Evolutionary conservation across 371 early-diverging fungal genomes (phyloP), one percentile per base, ranked within the genome.

Genomic region (Circinella umbellata): DNA sequence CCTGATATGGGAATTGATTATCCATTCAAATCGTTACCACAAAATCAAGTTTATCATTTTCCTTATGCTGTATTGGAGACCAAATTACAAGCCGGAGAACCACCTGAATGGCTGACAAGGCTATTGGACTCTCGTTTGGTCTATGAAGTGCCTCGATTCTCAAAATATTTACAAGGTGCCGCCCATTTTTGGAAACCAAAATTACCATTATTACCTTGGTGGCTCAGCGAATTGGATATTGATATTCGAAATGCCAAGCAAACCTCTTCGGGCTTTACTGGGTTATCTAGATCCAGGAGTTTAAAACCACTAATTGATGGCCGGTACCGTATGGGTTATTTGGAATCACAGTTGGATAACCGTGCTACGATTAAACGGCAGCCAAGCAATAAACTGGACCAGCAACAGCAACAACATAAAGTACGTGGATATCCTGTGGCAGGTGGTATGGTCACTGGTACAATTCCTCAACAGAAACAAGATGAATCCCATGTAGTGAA

Each of bases 61-160:
- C 82, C 84, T 6, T 84, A 79, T 61, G 81, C 82, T 35, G 74
- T 82, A 4, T 60, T 84, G 27, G 82, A 81, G 62, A 95, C 99
- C 65, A 99, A 99, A 85, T 85, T 99, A 60, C 97, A 98, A 77
- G 79, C 94, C 93, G 9, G 70, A 36, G 92, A 92, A 61, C 94
- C 96, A 5, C 98, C 98, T 8, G 88, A 91, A 68, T 99, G 99
- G 99, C 95, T 99, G 34, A 84, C 90, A 11, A 93, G 96, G 35
- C 82, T 99, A 47, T 86, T 98, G 73, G 89, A 94, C 48, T 91
- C 93, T 51, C 89, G 92, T 62, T 81, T 98, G 66, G 98, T 99
- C 20, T 96, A 97, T 77, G 97, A 96, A 53, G 98, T 98, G 4
- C 98, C 99, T 51, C 96, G 97, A 73, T 99, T 99, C 84, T 95